Conservation (phyloP, 305 asterid species). For the Fraxinus dipetala region DNA sequence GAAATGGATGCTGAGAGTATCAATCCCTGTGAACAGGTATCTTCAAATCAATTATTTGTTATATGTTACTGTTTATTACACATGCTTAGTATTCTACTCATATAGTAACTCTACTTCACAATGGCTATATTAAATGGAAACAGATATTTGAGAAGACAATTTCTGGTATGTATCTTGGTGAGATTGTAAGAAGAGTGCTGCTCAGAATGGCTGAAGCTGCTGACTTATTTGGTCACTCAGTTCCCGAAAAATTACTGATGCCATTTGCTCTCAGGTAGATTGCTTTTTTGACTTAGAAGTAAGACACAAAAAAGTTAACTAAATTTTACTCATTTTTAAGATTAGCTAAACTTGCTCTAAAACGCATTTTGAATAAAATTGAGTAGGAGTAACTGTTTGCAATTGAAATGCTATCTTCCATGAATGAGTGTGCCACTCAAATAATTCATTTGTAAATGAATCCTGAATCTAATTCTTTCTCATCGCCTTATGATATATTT, state of each 20-base stretch:
- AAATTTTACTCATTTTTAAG: background rate
- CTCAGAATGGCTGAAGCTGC: constrained; percentile 54
- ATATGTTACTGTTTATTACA: background rate
- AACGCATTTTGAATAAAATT: background rate
- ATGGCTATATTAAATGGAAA: constrained; percentile 18
- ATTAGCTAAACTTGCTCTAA: background rate
- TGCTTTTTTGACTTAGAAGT: background rate
- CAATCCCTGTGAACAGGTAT: constrained; percentile 72
- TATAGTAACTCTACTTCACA: background rate
- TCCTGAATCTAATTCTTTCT: background rate
- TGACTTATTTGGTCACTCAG: constrained; percentile 45
- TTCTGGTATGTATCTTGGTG: constrained; percentile 84
- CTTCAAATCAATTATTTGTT: background rate
- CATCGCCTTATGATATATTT: background rate
- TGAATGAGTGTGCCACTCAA: background rate
- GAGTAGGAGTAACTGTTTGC: background rate
- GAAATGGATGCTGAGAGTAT: constrained; percentile 73
- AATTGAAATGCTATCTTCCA: background rate
- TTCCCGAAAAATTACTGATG: constrained; percentile 48
- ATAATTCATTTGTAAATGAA: background rate
- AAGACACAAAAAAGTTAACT: background rate
- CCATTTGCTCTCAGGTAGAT: constrained; percentile 58
- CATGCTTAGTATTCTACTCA: no score
- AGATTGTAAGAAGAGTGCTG: constrained; percentile 65
- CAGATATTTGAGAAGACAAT: constrained; percentile 78